Evolutionary conservation across 495 filamentous ascomycete genomes (phyloP).

Genomic region (Podospora anserina): DNA sequence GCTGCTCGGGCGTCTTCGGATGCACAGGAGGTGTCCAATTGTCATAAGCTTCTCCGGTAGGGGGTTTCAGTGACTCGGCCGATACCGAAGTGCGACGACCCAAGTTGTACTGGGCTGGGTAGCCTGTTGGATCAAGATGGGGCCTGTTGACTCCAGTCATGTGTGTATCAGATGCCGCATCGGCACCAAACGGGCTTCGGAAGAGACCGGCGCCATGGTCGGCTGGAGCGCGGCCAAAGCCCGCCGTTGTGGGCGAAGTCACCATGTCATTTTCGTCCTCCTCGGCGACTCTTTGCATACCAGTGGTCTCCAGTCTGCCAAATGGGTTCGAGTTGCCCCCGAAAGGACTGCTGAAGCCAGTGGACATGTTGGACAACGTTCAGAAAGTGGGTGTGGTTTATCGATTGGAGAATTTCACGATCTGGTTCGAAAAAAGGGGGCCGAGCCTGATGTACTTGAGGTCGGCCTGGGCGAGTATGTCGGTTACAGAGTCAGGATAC

Average conservation of each 20-base stretch:
- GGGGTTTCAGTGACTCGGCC: conserved; percentile 88
- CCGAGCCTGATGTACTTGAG: conserved; percentile 5
- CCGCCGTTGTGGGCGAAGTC: conserved; percentile 55
- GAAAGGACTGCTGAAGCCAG: conserved; percentile 54
- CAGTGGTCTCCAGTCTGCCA: conserved; percentile 38
- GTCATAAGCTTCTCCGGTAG: conserved; percentile 68
- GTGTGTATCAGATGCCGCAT: conserved; percentile 40
- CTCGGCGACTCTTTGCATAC: conserved; percentile 53
- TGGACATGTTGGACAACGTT: conserved; percentile 38
- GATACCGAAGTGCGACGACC: conserved; percentile 93
- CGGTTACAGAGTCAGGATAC: not conserved
- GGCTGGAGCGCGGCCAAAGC: conserved; percentile 35
- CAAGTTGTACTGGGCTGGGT: conserved; percentile 92
- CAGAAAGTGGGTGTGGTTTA: not conserved
- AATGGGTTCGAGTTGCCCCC: conserved; percentile 55
- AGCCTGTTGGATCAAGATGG: conserved; percentile 57
- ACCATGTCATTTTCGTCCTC: conserved; percentile 59
- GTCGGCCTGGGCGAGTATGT: not conserved
- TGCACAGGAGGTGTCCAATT: conserved; percentile 89
- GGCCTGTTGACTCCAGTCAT: conserved; percentile 41
- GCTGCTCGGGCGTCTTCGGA: conserved; percentile 76
- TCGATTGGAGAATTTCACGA: conserved; percentile 9
- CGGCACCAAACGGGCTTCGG: conserved; percentile 48
- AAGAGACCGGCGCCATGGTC: conserved; percentile 22
- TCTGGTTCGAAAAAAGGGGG: conserved; percentile 5